These are phyloP conservation scores for Eucalyptus melliodora DNA, from an alignment of 345 rosid species.

Conservation along the genomic window DNA sequence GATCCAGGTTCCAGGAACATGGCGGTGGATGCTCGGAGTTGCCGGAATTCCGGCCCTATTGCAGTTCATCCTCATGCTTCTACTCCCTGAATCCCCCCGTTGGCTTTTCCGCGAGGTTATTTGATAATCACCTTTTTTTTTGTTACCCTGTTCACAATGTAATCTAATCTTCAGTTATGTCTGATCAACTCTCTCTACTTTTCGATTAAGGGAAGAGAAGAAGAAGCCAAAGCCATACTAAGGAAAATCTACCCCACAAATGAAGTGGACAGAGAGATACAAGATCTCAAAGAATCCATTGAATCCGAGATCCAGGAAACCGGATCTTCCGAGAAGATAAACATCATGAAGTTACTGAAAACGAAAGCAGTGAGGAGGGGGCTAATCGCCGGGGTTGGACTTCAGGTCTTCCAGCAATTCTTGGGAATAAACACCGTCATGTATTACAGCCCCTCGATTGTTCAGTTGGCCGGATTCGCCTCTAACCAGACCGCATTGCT, in stretches of 20 bases:
- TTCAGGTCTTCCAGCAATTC: slow-evolving; percentile 80
- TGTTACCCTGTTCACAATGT: neutral
- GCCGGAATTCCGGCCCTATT: slow-evolving; percentile 74
- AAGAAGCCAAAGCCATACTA: slow-evolving; percentile 53
- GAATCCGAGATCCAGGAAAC: slow-evolving; percentile 44
- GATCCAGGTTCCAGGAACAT: slow-evolving; percentile 52
- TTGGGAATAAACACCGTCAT: slow-evolving; percentile 89
- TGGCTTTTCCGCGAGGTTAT: slow-evolving; percentile 78
- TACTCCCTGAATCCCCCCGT: slow-evolving; percentile 88
- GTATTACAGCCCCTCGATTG: slow-evolving; percentile 84
- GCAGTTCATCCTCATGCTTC: slow-evolving; percentile 61
- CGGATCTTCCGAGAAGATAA: slow-evolving; percentile 47
- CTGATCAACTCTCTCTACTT: neutral
- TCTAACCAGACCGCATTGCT: slow-evolving; percentile 77
- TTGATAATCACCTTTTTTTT: neutral
- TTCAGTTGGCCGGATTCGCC: slow-evolving; percentile 80
- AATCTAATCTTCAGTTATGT: neutral
- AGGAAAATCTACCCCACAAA: slow-evolving; percentile 41
- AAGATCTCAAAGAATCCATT: slow-evolving; percentile 51
- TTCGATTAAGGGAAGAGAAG: slow-evolving; percentile 52
- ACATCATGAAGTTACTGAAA: slow-evolving; percentile 32
- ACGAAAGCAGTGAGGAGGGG: slow-evolving; percentile 70
- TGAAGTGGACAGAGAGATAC: slow-evolving; percentile 56
- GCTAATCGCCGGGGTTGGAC: slow-evolving; percentile 73
- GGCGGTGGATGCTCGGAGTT: slow-evolving; percentile 98